Conservation (phyloP, 345 rosid genomes). For the Hevea brasiliensis region DNA sequence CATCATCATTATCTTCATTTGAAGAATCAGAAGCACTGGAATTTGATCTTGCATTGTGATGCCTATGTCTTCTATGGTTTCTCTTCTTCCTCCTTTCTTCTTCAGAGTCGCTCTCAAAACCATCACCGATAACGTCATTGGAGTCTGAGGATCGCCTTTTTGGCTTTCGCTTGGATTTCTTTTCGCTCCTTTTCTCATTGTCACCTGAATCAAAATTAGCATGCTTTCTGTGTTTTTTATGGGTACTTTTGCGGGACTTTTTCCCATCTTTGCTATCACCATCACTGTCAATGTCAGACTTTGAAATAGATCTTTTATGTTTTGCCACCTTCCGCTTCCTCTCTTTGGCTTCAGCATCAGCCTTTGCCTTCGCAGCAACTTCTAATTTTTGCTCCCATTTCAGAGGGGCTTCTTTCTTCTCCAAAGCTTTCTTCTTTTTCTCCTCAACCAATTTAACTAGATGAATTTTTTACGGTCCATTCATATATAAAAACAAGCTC, state of each 20-base stretch:
- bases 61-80: constrained; percentile 45
- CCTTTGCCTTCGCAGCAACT: constrained; percentile 76
- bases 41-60: constrained; percentile 36
- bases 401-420: constrained; percentile 82
- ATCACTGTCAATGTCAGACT: constrained; percentile 49
- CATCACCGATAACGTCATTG: constrained; percentile 43
- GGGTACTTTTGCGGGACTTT: constrained; percentile 51
- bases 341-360: constrained; percentile 60
- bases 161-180: constrained; percentile 46
- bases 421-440: constrained; percentile 75
- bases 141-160: constrained; percentile 46
- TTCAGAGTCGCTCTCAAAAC: constrained; percentile 43
- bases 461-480: constrained; percentile 98
- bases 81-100: constrained; percentile 50
- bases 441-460: constrained; percentile 94
- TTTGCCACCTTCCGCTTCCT: constrained; percentile 56
- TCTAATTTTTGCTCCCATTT: constrained; percentile 98
- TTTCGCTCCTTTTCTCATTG: constrained; percentile 49
- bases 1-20: constrained; percentile 33
- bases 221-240: constrained; percentile 58
- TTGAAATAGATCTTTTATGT: constrained; percentile 47
- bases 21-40: constrained; percentile 36
- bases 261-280: constrained; percentile 42
- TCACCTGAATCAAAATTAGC: constrained; percentile 49
- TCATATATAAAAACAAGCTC: constrained; percentile 51